These are phyloP conservation scores for Aspergillus bertholletiae DNA, from an alignment of 495 filamentous ascomycete species.

Conservation along the genomic window DNA sequence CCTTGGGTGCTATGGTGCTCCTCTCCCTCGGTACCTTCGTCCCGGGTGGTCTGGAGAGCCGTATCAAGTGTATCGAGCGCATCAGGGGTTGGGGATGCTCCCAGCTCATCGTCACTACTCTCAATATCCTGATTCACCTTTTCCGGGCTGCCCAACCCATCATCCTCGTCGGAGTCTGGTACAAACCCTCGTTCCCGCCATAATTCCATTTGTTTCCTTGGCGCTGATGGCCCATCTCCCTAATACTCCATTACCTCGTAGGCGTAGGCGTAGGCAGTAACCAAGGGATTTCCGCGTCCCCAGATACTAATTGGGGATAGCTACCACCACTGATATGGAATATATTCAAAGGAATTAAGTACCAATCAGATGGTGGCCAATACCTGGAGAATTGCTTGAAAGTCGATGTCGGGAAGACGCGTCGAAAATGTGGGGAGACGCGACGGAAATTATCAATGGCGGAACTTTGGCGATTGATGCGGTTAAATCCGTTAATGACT, in stretches of 20 bases:
- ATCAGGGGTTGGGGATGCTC: not conserved
- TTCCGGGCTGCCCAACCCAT: slow-evolving; percentile 42
- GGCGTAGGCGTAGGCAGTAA: not conserved
- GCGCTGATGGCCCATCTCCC: slow-evolving; percentile 40
- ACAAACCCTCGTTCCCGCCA: slow-evolving; percentile 62
- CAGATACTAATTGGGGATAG: not conserved
- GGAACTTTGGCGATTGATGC: slow-evolving; percentile 19
- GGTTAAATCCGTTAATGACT: not conserved
- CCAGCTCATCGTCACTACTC: slow-evolving; percentile 1
- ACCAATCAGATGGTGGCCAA: not conserved
- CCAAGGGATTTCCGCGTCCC: not conserved
- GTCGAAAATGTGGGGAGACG: slow-evolving; percentile 35
- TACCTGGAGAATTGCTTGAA: not conserved
- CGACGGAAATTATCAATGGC: slow-evolving; percentile 16
- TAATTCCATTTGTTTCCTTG: slow-evolving; percentile 53
- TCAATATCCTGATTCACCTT: slow-evolving; percentile 10
- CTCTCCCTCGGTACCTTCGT: not conserved
- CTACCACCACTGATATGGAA: not conserved
- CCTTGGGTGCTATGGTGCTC: not conserved
- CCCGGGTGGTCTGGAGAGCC: not conserved
- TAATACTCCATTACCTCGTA: slow-evolving; percentile 27
- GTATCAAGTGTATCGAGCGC: not conserved
- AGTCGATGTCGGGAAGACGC: slow-evolving; percentile 23
- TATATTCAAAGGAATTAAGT: not conserved
- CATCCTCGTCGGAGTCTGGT: slow-evolving; percentile 59